These are phyloP conservation scores for Fonsecaea monophora DNA, from an alignment of 2,329 filamentous ascomycete genomes.

Conservation along the genomic window DNA sequence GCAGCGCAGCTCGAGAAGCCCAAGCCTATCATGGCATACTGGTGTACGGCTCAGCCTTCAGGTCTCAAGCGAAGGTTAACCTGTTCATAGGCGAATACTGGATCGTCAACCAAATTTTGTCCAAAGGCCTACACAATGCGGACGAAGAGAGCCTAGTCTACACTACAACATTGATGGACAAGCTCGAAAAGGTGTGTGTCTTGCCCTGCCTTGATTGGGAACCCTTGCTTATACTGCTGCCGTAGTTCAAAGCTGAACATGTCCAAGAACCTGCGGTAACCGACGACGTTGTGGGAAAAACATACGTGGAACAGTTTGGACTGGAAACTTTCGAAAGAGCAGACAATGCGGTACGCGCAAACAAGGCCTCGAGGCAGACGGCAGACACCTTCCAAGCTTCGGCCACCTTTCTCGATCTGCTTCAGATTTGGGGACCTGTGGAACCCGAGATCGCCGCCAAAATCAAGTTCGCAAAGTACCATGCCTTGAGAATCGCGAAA, in stretches of 20 bases:
- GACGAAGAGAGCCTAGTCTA: conserved; percentile 81
- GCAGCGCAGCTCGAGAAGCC: conserved; percentile 82
- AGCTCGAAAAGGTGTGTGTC: conserved; percentile 73
- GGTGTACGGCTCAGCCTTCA: conserved; percentile 71
- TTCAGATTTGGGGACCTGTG: conserved; percentile 79
- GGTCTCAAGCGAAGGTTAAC: conserved; percentile 38
- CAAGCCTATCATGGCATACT: conserved; percentile 91
- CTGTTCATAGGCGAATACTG: conserved; percentile 76
- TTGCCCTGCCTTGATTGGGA: background rate
- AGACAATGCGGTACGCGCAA: conserved; percentile 78
- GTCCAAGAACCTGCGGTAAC: conserved; percentile 79
- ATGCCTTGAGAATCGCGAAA: conserved; percentile 86
- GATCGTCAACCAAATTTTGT: conserved; percentile 89
- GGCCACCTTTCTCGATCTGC: conserved; percentile 87
- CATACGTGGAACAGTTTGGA: conserved; percentile 93
- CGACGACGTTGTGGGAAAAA: conserved; percentile 85
- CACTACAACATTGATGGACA: conserved; percentile 86
- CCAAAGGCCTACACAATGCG: conserved; percentile 75
- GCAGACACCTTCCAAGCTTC: conserved; percentile 93
- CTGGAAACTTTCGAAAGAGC: conserved; percentile 85
- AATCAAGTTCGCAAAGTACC: conserved; percentile 96
- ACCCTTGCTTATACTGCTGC: background rate
- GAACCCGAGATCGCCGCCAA: conserved; percentile 81
- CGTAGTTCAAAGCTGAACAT: conserved; percentile 73
- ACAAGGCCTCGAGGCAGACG: conserved; percentile 88